These are phyloP conservation scores for Heliophila coronopifolia DNA, from an alignment of 441 rosid genomes.

Conservation along the genomic window DNA sequence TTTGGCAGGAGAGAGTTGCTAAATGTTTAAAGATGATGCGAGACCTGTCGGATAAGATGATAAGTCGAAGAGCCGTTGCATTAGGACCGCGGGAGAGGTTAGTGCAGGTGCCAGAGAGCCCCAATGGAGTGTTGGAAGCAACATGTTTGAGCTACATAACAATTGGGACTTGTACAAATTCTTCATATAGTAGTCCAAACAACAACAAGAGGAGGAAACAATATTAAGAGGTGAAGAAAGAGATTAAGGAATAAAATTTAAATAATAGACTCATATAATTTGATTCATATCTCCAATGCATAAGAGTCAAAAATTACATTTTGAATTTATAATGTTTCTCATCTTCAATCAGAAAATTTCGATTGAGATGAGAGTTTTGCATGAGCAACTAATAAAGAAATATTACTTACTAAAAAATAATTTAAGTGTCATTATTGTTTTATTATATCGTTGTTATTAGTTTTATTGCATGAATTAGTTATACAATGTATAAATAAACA, in stretches of 20 bases:
- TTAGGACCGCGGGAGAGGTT: not conserved
- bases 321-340: not conserved
- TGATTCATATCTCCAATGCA: not conserved
- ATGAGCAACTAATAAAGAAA: not conserved
- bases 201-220: slow-evolving; percentile 40
- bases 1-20: slow-evolving; percentile 35
- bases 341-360: slow-evolving; percentile 20
- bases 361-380: slow-evolving; percentile 31
- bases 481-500: too few species aligned
- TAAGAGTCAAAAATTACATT: slow-evolving; percentile 12
- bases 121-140: slow-evolving; percentile 48
- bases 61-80: not conserved
- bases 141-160: slow-evolving; percentile 43
- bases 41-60: slow-evolving; percentile 21
- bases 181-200: slow-evolving; percentile 29
- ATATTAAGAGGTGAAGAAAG: slow-evolving; percentile 5
- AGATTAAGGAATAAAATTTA: too few species aligned
- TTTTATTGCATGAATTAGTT: too few species aligned
- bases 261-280: not conserved
- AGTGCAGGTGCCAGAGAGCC: slow-evolving; percentile 34
- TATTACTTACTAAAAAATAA: too few species aligned
- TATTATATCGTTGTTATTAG: too few species aligned
- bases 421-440: too few species aligned
- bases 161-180: slow-evolving; percentile 38
- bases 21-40: slow-evolving; percentile 38